Evolutionary conservation across 164 flowering plant genomes (phyloP).

Genomic region (Magnolia officinalis): DNA sequence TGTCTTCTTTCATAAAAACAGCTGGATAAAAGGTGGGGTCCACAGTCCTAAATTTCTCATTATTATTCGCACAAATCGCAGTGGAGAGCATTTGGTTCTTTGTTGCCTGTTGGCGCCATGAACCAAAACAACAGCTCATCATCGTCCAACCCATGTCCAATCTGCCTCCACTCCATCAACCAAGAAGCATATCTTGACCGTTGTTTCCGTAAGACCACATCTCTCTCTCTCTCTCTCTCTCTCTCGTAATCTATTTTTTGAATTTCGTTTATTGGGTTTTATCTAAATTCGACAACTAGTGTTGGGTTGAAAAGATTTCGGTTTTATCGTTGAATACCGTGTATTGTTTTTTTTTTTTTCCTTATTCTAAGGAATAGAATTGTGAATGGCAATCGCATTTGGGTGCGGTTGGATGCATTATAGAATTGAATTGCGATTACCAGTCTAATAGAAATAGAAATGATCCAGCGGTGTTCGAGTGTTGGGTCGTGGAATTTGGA

Average conservation of each 20-base stretch:
- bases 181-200: slow-evolving; percentile 13
- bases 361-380: not conserved
- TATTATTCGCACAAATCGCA: no score
- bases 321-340: no score
- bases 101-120: not conserved
- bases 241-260: no score
- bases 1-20: no score
- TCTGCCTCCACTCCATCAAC: slow-evolving; percentile 10
- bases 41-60: no score
- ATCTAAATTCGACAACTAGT: not conserved
- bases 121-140: not conserved
- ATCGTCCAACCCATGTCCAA: slow-evolving; percentile 9
- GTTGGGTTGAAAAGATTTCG: not conserved
- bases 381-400: not conserved
- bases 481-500: not conserved
- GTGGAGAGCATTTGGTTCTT: no score
- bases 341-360: not conserved
- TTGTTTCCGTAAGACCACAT: slow-evolving; percentile 10
- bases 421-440: not conserved
- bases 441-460: not conserved
- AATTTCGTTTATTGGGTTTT: not conserved
- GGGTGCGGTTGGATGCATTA: not conserved
- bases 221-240: not conserved
- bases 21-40: no score
- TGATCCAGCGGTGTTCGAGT: not conserved